Percentiles rank a stretch among this genome's conserved stretches.
phyloP scores from a whole-genome alignment of 176 grass and related monocot genomes.

The Eragrostis nindensis region DNA sequence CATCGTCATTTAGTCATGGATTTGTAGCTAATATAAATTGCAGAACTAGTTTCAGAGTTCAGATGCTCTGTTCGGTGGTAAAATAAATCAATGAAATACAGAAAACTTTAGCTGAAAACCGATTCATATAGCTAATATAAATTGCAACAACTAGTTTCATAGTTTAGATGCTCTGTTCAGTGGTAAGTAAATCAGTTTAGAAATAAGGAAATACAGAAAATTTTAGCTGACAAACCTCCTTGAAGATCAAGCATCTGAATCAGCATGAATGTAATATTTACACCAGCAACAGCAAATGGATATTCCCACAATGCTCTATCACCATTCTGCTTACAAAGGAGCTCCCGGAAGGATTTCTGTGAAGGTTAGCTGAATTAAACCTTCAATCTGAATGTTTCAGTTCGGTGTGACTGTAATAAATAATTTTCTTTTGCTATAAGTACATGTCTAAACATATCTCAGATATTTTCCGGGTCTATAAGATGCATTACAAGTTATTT shows the following conservation, averaged over 20 bases:
- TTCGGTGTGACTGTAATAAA: background rate
- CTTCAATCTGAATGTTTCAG: background rate
- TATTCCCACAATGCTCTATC: conserved; percentile 93
- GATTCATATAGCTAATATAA: background rate
- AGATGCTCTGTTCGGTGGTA: too few relatives aligned
- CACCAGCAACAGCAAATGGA: conserved; percentile 96
- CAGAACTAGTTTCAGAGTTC: too few relatives aligned
- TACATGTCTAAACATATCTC: background rate
- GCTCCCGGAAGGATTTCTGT: conserved; percentile 90
- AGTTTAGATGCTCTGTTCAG: background rate
- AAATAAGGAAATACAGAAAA: background rate
- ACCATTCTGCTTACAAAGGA: conserved; percentile 91
- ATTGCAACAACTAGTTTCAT: conserved; percentile 26
- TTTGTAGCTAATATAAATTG: background rate
- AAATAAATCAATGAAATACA: too few relatives aligned
- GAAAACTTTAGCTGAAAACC: too few relatives aligned
- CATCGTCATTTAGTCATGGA: conserved; percentile 25
- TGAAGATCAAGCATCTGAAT: conserved; percentile 98
- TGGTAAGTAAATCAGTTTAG: background rate
- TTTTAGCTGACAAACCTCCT: conserved; percentile 60
- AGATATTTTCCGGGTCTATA: background rate
- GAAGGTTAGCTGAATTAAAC: conserved; percentile 31
- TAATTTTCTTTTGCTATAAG: background rate
- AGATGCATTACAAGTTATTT: background rate
- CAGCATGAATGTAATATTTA: conserved; percentile 98